phyloP scores from a whole-genome alignment of 805 yeast genomes.

The Saitoella complicata region DNA sequence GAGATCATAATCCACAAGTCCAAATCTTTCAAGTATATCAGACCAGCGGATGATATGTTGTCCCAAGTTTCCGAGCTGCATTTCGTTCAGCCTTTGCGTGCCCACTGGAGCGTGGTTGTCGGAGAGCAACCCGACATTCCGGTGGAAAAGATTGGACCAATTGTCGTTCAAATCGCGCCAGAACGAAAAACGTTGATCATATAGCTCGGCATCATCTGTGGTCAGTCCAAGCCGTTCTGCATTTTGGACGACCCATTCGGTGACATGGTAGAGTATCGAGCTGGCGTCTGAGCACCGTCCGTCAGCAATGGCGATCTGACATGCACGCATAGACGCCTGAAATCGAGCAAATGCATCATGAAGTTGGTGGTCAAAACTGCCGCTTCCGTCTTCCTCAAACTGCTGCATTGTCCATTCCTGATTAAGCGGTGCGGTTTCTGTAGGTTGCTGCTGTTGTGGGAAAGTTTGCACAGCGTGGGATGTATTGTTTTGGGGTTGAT shows the following conservation, averaged over 20 bases:
- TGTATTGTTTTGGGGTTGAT: no score
- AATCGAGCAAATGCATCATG: neutral
- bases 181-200: slow-evolving; percentile 2
- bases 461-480: no score
- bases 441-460: no score
- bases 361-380: neutral
- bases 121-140: neutral
- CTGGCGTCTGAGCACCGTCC: neutral
- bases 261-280: slow-evolving; percentile 2
- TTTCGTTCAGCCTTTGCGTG: neutral
- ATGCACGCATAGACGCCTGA: neutral
- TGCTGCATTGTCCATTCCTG: neutral
- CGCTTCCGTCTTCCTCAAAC: neutral
- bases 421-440: no score
- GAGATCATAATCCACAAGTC: slow-evolving; percentile 11
- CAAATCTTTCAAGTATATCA: slow-evolving; percentile 7
- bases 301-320: neutral
- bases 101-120: neutral
- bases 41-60: slow-evolving; percentile 3
- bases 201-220: slow-evolving; percentile 2
- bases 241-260: neutral
- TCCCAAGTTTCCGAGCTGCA: slow-evolving; percentile 5
- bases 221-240: slow-evolving; percentile 6
- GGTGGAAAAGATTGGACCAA: slow-evolving; percentile 6
- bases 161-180: slow-evolving; percentile 7